Base-by-base conservation (phyloP, 225 moss, liverwort and hornwort species). In the Marchantia paleacea region DNA sequence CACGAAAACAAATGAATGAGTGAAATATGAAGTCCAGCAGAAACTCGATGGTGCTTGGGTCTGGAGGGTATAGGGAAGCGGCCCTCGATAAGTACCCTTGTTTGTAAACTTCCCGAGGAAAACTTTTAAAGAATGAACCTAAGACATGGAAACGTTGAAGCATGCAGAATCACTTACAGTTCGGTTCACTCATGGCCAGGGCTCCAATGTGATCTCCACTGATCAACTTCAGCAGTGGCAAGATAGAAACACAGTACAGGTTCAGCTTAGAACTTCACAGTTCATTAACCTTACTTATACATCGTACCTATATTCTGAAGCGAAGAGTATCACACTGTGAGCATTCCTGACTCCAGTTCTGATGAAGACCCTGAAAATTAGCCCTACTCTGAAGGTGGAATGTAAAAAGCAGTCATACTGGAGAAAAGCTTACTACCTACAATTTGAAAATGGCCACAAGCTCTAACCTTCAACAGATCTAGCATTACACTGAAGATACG, bases 181-280 rank as follows among this genome's bases (percentile, higher is more conserved):
- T 99, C 64, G 99, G 94, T 88, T 99, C 99, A 78, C 99, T 99
- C 95, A 99, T 99, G 51, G 99, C 99, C 89, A 99, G 85, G 31
- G 99, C 99, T 84, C 99, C 99, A 80, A 99, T 81, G 78, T 95
- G 92, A 78, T 99, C 95, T 89, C 99, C 99, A 83, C 91, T 92
- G 78, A 99, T 94, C 82, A 99, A 85, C 99, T 99, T 84, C 89
- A 85, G 61, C 48, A 26, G 18, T 57, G 22, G 53, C 20, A 18
- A 29, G 31, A 25, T 16, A 22, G 52, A n/a, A 19, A 69, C 64
- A 39, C 52, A 78, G 55, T 79, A 55, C 20, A 24, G 50, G 71
- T 16, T 52, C 48, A 25, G 49, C 15, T 22, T 39, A 15, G 39
- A 29, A 70, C 4, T 48, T 49, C 48, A 70, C 47, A 49, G 19